Percentiles rank a stretch among this genome's conserved stretches.
Conservation (phyloP, 2,329 filamentous ascomycete genomes). For the Orbilia oligospora region DNA sequence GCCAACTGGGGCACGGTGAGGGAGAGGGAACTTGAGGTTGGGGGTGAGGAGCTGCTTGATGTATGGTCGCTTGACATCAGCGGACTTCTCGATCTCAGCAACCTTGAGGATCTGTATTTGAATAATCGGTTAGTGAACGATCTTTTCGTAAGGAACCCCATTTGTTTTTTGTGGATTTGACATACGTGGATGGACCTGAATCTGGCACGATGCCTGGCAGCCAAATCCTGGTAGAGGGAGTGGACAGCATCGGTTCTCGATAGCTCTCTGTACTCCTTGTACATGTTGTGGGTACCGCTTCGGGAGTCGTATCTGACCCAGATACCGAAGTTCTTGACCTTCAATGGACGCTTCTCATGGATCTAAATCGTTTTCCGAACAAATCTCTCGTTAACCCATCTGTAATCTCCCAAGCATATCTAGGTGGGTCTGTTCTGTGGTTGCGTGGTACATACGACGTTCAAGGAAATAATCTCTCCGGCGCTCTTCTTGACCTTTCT, state of each 20-base stretch:
- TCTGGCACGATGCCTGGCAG: slow-evolving; percentile 95
- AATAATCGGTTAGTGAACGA: slow-evolving; percentile 17
- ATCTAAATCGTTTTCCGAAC: slow-evolving; percentile 73
- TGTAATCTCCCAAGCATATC: background rate
- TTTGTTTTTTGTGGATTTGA: slow-evolving; percentile 64
- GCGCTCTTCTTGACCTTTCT: slow-evolving; percentile 99
- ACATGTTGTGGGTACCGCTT: slow-evolving; percentile 99
- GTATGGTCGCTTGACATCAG: slow-evolving; percentile 97
- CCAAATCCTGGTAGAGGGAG: slow-evolving; percentile 99
- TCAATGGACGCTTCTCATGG: slow-evolving; percentile 97
- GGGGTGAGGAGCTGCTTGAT: slow-evolving; percentile 98
- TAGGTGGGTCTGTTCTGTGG: background rate
- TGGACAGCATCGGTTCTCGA: slow-evolving; percentile 95
- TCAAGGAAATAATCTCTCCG: slow-evolving; percentile 98
- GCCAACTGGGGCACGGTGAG: slow-evolving; percentile 91
- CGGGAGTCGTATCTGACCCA: slow-evolving; percentile 99
- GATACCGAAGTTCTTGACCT: slow-evolving; percentile 99
- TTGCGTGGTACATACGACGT: slow-evolving; percentile 78
- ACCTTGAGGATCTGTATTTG: slow-evolving; percentile 89
- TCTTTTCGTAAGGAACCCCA: background rate
- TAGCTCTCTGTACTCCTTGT: slow-evolving; percentile 99
- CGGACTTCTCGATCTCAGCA: slow-evolving; percentile 93
- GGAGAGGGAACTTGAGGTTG: slow-evolving; percentile 97
- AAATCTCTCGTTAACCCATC: slow-evolving; percentile 34
- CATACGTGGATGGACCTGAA: slow-evolving; percentile 99